phyloP scores from a whole-genome alignment of 2,329 filamentous ascomycete genomes.

The Elsinoe fawcettii region DNA sequence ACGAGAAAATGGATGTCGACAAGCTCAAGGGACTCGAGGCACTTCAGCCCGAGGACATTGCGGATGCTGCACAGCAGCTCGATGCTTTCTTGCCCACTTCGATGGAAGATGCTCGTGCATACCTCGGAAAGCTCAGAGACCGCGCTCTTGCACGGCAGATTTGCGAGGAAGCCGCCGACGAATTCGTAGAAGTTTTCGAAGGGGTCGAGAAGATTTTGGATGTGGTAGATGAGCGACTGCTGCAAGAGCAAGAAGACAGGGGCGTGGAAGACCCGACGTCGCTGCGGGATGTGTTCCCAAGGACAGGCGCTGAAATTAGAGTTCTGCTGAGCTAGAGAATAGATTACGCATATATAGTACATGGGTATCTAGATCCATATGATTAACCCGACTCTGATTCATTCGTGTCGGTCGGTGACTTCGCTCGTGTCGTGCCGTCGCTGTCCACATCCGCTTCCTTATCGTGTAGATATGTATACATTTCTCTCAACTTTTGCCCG shows the following conservation, averaged over 20 bases:
- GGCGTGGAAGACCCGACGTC: conserved; percentile 32
- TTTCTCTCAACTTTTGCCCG: not conserved
- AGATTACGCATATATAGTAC: not conserved
- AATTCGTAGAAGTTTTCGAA: conserved; percentile 81
- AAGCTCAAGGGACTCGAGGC: conserved; percentile 48
- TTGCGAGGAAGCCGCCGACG: conserved; percentile 73
- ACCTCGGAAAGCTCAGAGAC: conserved; percentile 66
- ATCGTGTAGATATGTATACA: not conserved
- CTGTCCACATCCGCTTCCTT: not conserved
- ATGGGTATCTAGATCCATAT: conserved; percentile 1
- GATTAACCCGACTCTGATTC: not conserved
- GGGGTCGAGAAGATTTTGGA: conserved; percentile 55
- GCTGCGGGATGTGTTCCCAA: conserved; percentile 53
- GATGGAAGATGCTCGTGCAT: conserved; percentile 82
- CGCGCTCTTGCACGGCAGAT: conserved; percentile 63
- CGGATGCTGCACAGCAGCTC: conserved; percentile 62
- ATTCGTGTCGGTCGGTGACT: not conserved
- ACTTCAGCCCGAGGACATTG: conserved; percentile 55
- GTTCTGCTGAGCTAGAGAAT: conserved; percentile 50
- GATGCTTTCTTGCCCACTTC: conserved; percentile 91
- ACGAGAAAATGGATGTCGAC: conserved; percentile 41
- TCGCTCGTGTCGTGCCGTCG: not conserved
- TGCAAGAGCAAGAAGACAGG: conserved; percentile 28
- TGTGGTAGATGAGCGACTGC: conserved; percentile 48
- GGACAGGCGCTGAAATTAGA: conserved; percentile 56